Conservation (phyloP, 257 asterid genomes). For the Orobanche coerulescens region DNA sequence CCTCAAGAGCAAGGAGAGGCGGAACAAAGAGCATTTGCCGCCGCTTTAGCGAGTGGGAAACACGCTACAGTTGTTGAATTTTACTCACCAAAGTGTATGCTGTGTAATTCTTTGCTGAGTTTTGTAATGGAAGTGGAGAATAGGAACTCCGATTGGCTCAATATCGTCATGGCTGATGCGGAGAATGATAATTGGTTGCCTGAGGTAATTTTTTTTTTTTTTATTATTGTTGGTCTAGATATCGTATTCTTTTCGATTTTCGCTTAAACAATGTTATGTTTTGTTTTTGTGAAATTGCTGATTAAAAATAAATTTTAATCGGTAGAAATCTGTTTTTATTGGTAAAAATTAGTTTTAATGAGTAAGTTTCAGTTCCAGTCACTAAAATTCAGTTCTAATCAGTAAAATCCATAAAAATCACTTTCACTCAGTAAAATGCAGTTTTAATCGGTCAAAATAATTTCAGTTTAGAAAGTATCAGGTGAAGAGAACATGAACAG, state of each 20-base stretch:
- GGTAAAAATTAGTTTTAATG: too few species aligned
- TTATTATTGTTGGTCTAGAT: background rate
- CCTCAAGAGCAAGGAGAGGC: constrained; percentile 61
- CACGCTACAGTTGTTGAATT: constrained; percentile 69
- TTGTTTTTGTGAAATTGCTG: background rate
- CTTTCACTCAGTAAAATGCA: too few species aligned
- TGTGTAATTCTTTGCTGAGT: constrained; percentile 62
- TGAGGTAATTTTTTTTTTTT: constrained; percentile 38
- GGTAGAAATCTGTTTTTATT: too few species aligned
- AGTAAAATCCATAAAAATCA: too few species aligned
- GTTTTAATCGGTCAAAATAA: too few species aligned
- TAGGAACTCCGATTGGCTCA: constrained; percentile 63
- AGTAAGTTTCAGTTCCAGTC: too few species aligned
- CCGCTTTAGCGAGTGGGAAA: constrained; percentile 57
- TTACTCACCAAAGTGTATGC: constrained; percentile 78
- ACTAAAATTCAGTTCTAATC: too few species aligned
- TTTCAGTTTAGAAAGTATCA: too few species aligned
- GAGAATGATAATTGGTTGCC: constrained; percentile 76
- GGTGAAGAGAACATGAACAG: too few species aligned
- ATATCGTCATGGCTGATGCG: constrained; percentile 74
- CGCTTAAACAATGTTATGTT: background rate
- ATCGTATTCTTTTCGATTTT: too few species aligned
- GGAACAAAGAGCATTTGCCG: constrained; percentile 71
- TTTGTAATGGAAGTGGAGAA: constrained; percentile 61
- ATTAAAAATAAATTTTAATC: background rate